phyloP scores from a whole-genome alignment of 2,329 filamentous ascomycete genomes.

The Seiridium unicorne region DNA sequence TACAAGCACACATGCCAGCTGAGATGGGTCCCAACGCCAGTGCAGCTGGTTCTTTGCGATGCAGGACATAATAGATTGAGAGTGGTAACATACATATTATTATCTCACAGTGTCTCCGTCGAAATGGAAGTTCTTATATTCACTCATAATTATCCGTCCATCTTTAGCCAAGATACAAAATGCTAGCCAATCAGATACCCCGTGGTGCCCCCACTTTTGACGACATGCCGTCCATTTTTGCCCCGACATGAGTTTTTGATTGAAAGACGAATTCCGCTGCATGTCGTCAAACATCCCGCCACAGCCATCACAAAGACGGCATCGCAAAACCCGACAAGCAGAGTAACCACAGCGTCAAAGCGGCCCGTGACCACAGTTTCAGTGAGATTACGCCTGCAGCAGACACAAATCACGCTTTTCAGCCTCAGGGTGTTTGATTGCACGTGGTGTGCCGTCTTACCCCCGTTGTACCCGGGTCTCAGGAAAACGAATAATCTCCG shows the following conservation, averaged over 20 bases:
- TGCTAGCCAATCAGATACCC: constrained; percentile 3
- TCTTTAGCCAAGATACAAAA: neutral
- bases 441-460: neutral
- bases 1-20: too few species aligned
- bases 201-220: neutral
- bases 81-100: too few species aligned
- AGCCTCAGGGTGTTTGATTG: neutral
- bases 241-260: neutral
- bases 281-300: neutral
- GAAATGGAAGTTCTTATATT: too few species aligned
- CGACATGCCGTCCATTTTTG: constrained; percentile 5
- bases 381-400: neutral
- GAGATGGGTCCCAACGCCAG: too few species aligned
- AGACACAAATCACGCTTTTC: neutral
- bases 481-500: neutral
- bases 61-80: too few species aligned
- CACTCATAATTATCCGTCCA: neutral
- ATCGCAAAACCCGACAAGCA: too few species aligned
- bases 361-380: neutral
- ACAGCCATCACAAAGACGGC: neutral
- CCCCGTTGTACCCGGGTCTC: constrained; percentile 5
- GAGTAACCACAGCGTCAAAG: too few species aligned
- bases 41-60: too few species aligned
- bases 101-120: too few species aligned
- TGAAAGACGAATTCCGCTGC: neutral